Evolutionary conservation across 2,329 filamentous ascomycete species (phyloP).

Genomic region (Endocalyx cinctus): DNA sequence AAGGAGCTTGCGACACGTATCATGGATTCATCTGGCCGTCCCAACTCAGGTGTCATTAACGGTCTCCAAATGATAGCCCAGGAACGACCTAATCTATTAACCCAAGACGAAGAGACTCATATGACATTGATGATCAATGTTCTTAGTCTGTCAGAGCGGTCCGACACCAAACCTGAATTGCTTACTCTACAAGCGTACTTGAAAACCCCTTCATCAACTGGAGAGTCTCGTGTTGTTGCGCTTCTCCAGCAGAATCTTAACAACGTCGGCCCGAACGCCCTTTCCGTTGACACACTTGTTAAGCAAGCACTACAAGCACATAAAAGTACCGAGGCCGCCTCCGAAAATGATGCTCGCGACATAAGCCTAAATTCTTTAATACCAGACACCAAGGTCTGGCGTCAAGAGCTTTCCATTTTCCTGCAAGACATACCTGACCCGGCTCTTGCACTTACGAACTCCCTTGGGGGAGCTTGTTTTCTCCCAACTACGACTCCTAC

Average conservation of each 20-base stretch:
- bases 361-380: constrained; percentile 40
- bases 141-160: constrained; percentile 49
- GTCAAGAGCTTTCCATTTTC: constrained; percentile 53
- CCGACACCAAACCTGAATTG: constrained; percentile 34
- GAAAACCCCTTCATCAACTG: constrained; percentile 36
- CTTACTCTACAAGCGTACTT: constrained; percentile 40
- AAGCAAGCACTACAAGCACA: constrained; percentile 41
- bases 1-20: constrained; percentile 24
- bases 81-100: constrained; percentile 39
- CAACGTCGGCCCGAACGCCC: constrained; percentile 28
- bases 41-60: constrained; percentile 29
- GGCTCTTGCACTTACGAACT: constrained; percentile 69
- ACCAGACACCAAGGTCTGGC: constrained; percentile 63
- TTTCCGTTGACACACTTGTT: constrained; percentile 49
- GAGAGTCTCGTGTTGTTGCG: constrained; percentile 39
- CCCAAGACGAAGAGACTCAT: constrained; percentile 39
- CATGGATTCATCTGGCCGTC: constrained; percentile 15
- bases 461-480: constrained; percentile 65
- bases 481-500: constrained; percentile 42
- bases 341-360: constrained; percentile 26
- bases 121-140: constrained; percentile 49
- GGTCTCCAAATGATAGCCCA: constrained; percentile 46
- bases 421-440: constrained; percentile 49
- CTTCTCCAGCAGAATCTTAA: constrained; percentile 55
- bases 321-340: constrained; percentile 25